A percentile compares a stretch with the other conserved stretches of the same genome.
Conservation (phyloP, 192 early-diverging fungal genomes). For the Physocladia obscura region DNA sequence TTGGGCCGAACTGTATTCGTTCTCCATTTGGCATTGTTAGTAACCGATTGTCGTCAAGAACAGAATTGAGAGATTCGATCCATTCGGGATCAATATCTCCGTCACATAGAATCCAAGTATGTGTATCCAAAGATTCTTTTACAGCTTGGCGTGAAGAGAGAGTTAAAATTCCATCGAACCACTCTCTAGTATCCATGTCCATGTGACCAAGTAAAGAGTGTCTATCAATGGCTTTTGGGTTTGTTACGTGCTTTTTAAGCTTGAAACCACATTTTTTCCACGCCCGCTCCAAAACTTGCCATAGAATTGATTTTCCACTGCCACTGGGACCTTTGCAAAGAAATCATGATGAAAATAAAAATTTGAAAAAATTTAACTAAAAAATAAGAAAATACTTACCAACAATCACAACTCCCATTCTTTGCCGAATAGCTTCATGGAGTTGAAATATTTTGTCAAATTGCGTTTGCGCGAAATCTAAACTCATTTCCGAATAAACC, state of each 20-base stretch:
- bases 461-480: constrained; percentile 50
- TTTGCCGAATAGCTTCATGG: constrained; percentile 55
- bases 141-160: constrained; percentile 57
- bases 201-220: constrained; percentile 53
- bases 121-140: constrained; percentile 45
- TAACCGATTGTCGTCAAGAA: constrained; percentile 59
- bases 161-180: constrained; percentile 61
- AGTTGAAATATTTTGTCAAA: constrained; percentile 58
- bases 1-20: constrained; percentile 62
- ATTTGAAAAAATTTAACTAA: not conserved
- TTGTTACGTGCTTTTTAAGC: constrained; percentile 44
- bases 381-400: constrained; percentile 19
- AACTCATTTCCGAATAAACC: constrained; percentile 47
- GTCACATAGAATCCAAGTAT: constrained; percentile 62
- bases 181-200: constrained; percentile 64
- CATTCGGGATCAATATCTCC: constrained; percentile 65
- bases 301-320: constrained; percentile 53
- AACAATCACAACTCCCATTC: constrained; percentile 65
- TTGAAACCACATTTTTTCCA: constrained; percentile 51
- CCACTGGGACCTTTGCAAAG: constrained; percentile 47
- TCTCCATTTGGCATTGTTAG: constrained; percentile 65
- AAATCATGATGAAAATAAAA: not conserved
- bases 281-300: constrained; percentile 44
- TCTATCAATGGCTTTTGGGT: constrained; percentile 60
- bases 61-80: constrained; percentile 63